Evolutionary conservation across 768 basidiomycete genomes (phyloP), one percentile per base, ranked within the genome.

Genomic region (Rhizopogon sp.): DNA sequence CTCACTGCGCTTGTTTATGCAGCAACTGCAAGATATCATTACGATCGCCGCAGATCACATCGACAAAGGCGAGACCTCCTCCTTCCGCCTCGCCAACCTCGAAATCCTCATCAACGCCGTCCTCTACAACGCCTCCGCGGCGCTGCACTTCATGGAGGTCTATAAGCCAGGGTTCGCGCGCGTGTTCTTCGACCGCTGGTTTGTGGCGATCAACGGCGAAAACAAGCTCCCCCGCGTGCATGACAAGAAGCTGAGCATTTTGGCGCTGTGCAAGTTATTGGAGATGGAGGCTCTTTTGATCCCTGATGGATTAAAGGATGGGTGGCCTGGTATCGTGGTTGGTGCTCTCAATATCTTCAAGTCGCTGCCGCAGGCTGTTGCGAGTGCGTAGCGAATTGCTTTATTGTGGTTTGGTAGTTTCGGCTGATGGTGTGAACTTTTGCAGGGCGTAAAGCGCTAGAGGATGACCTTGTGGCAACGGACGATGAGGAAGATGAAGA

Each of bases 161-260:
- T 71, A 76, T 62, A 75, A 75, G 25, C 70, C 83, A 0, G 85
- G 84, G 17, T 73, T 77, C 39, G 79, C 87, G 0, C 82, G 86
- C 39, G 64, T 69, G n/a, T 92, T 95, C 77, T 93, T 95, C 65
- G 83, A 90, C 64, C 79, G 75, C 59, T 95, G 93, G 92, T 93
- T 94, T 65, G 79, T 70, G 10, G 82, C 83, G 10, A 88, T 93
- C 70, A 84, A 83, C 54, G 65, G 60, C 39, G 74, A 77, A 10
- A 74, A 68, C 22, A 79, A 76, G 47, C 78, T 93, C 37, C 90
- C 90, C 13, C 82, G 92, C 17, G 91, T 96, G 43, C 92, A 96
- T 65, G 92, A 95, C 72, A 93, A 93, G 80, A 92, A 88, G 70
- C 73, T 96, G 54, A 83, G 80, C 60, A 82, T 94, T 53, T 66